These are phyloP conservation scores for Rhododendron molle DNA, from an alignment of 148 eudicot genomes.

Conservation along the genomic window DNA sequence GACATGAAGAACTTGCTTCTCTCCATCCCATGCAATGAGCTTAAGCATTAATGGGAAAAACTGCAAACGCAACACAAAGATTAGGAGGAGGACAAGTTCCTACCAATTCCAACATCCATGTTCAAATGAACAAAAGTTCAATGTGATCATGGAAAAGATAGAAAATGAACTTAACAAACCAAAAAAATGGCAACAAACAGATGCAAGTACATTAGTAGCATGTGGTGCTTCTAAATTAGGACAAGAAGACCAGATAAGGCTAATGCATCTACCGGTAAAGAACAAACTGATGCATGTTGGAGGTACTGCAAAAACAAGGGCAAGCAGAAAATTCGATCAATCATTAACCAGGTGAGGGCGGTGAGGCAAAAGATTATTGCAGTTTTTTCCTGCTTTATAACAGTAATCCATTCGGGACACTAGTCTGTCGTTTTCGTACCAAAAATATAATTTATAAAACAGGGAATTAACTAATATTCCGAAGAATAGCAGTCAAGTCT, in stretches of 20 bases:
- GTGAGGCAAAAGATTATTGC: background rate
- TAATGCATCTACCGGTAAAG: background rate
- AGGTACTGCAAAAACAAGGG: background rate
- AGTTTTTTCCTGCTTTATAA: background rate
- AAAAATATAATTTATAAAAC: too few species aligned
- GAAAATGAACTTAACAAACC: background rate
- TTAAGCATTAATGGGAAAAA: slow-evolving; percentile 88
- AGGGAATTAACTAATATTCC: too few species aligned
- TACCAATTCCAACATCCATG: slow-evolving; percentile 3
- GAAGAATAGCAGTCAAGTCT: too few species aligned
- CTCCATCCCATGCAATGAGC: slow-evolving; percentile 95
- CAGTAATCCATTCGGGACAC: background rate
- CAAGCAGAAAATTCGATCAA: background rate
- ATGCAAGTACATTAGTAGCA: background rate
- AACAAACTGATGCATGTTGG: background rate
- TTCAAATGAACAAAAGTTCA: background rate
- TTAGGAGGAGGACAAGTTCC: slow-evolving; percentile 8
- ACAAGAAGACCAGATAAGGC: background rate
- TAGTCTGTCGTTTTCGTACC: too few species aligned
- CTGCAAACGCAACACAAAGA: slow-evolving; percentile 45
- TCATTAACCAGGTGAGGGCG: background rate
- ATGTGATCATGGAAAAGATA: background rate
- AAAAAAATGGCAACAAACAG: background rate
- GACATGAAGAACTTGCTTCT: slow-evolving; percentile 53
- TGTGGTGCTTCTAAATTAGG: background rate